These are phyloP conservation scores for Phyllosticta citriasiana DNA, from an alignment of 2,329 filamentous ascomycete genomes.

Conservation along the genomic window DNA sequence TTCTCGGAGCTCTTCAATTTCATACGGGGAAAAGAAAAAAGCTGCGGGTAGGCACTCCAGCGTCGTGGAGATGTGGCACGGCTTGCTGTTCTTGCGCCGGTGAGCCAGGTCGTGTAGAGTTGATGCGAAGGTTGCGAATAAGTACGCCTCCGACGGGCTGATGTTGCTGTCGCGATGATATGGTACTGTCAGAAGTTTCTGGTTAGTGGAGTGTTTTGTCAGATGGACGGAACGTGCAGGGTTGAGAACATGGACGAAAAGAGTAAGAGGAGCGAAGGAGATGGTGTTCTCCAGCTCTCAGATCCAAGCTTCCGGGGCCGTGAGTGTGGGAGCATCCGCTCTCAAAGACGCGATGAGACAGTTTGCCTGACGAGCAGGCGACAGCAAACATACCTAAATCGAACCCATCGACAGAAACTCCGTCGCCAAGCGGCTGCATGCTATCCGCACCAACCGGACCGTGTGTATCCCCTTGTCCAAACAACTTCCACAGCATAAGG, in stretches of 20 bases:
- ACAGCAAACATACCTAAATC: conserved; percentile 1
- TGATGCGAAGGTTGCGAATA: not conserved
- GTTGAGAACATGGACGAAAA: too few relatives aligned
- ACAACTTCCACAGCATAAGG: conserved; percentile 7
- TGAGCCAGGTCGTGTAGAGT: conserved; percentile 3
- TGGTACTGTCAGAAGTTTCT: not conserved
- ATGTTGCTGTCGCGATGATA: not conserved
- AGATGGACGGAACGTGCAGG: too few relatives aligned
- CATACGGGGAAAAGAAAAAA: conserved; percentile 11
- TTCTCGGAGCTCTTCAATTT: not conserved
- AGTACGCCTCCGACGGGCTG: not conserved
- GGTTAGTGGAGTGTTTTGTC: not conserved
- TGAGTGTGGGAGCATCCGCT: not conserved
- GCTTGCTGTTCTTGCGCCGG: conserved; percentile 2
- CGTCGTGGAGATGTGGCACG: conserved; percentile 1
- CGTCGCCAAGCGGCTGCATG: conserved; percentile 7
- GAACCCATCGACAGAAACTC: conserved; percentile 5
- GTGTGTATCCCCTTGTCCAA: conserved; percentile 5
- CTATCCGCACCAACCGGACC: not conserved
- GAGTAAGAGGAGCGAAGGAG: not conserved
- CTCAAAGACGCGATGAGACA: too few relatives aligned
- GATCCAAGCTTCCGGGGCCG: not conserved
- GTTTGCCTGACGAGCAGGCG: not conserved
- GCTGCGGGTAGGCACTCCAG: conserved; percentile 12
- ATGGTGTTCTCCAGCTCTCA: not conserved